These are phyloP conservation scores for Pulveroboletus frians DNA, from an alignment of 768 basidiomycete species.

Conservation along the genomic window DNA sequence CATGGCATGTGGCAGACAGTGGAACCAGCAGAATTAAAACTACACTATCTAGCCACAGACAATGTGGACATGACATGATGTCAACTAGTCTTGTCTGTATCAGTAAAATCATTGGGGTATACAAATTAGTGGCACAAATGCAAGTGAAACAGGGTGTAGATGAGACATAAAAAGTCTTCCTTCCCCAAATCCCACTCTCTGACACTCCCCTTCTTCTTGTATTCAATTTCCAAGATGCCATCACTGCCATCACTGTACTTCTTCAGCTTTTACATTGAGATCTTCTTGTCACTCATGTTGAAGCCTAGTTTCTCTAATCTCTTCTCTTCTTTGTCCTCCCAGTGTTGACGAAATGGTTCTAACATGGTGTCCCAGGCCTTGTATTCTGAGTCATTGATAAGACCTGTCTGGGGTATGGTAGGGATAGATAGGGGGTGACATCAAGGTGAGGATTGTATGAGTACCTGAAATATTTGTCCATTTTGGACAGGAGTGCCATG, in stretches of 20 bases:
- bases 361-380: slow-evolving; percentile 97
- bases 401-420: slow-evolving; percentile 64
- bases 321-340: slow-evolving; percentile 80
- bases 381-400: slow-evolving; percentile 74
- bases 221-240: slow-evolving; percentile 77
- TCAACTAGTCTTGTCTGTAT: slow-evolving; percentile 1
- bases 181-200: slow-evolving; percentile 96
- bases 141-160: neutral
- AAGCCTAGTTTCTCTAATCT: slow-evolving; percentile 65
- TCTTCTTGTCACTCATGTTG: slow-evolving; percentile 44
- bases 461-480: slow-evolving; percentile 95
- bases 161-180: slow-evolving; percentile 40
- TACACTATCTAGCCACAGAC: neutral
- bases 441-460: slow-evolving; percentile 92
- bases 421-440: slow-evolving; percentile 62
- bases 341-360: slow-evolving; percentile 65
- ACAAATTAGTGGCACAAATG: slow-evolving; percentile 12
- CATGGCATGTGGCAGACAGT: too few relatives aligned
- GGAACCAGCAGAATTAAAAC: neutral
- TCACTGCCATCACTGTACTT: slow-evolving; percentile 41
- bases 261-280: slow-evolving; percentile 37
- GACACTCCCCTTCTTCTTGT: slow-evolving; percentile 77
- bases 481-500: slow-evolving; percentile 73
- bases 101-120: slow-evolving; percentile 19
- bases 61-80: neutral